phyloP scores from a whole-genome alignment of 2,329 filamentous ascomycete genomes.

The Elsinoe batatas region DNA sequence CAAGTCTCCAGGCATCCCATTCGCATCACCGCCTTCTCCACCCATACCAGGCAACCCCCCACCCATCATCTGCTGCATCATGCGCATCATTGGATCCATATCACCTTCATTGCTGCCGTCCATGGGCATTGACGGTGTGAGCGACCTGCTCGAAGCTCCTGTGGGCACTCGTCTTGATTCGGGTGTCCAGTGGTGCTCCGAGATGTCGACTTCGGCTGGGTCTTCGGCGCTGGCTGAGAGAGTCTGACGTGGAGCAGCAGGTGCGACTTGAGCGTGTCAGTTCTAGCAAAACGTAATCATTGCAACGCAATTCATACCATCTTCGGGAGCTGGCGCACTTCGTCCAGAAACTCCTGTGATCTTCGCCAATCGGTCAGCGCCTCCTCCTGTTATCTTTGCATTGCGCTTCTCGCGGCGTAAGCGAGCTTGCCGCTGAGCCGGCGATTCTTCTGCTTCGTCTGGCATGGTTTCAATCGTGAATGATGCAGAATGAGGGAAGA shows the following conservation, averaged over 20 bases:
- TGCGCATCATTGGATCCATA: constrained; percentile 61
- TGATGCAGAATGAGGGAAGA: too few species aligned
- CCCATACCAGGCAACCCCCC: constrained; percentile 31
- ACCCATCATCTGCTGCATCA: constrained; percentile 64
- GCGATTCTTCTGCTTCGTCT: constrained; percentile 28
- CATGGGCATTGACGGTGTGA: neutral
- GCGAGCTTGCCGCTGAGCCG: constrained; percentile 51
- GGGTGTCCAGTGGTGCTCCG: constrained; percentile 38
- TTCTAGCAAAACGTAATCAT: neutral
- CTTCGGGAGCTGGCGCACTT: constrained; percentile 25
- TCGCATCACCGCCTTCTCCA: constrained; percentile 22
- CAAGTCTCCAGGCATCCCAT: constrained; percentile 32
- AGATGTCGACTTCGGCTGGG: constrained; percentile 70
- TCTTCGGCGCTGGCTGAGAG: constrained; percentile 41
- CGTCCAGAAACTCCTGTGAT: constrained; percentile 63
- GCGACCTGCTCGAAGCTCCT: neutral
- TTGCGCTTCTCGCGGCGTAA: constrained; percentile 69
- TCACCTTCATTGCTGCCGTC: constrained; percentile 19
- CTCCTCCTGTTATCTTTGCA: constrained; percentile 66
- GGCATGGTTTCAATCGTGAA: constrained; percentile 16
- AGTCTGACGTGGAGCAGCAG: constrained; percentile 20
- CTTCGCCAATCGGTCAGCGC: constrained; percentile 58
- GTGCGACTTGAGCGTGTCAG: constrained; percentile 13
- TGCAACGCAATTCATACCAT: constrained; percentile 8
- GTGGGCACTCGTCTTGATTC: constrained; percentile 12